phyloP scores from a whole-genome alignment of 2,329 filamentous ascomycete species.

The Botrytis aclada region DNA sequence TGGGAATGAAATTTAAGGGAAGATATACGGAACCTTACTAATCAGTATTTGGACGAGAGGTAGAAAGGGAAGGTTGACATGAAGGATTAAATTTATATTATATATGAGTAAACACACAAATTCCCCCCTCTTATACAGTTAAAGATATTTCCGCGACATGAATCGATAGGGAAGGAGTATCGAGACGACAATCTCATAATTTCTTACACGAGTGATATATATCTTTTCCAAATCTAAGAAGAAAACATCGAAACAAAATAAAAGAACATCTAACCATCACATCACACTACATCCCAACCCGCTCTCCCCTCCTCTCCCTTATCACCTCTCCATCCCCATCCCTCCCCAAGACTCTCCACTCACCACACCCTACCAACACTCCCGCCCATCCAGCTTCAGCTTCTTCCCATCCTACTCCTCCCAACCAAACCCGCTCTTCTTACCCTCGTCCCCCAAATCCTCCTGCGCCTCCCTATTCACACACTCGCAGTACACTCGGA shows the following conservation, averaged over 20 bases:
- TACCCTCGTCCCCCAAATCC: neutral
- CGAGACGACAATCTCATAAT: neutral
- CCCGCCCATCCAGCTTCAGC: fast-evolving
- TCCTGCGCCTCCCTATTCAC: neutral
- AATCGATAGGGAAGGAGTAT: neutral
- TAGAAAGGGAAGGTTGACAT: neutral
- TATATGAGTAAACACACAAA: neutral
- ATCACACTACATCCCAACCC: neutral
- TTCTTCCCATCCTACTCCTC: fast-evolving
- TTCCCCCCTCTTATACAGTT: neutral
- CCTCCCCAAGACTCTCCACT: too few species aligned
- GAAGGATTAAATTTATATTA: neutral
- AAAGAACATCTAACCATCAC: neutral
- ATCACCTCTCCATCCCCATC: too few species aligned
- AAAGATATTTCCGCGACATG: neutral
- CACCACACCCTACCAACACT: neutral
- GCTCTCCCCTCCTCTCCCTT: too few species aligned
- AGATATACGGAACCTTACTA: neutral
- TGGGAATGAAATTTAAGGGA: neutral
- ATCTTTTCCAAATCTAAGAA: neutral
- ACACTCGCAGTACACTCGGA: fast-evolving
- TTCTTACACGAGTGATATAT: fast-evolving
- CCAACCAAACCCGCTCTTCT: neutral
- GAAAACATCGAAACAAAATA: neutral
- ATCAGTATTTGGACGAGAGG: neutral